Conservation (phyloP, 345 rosid species). For the Sisymbrium irio region DNA sequence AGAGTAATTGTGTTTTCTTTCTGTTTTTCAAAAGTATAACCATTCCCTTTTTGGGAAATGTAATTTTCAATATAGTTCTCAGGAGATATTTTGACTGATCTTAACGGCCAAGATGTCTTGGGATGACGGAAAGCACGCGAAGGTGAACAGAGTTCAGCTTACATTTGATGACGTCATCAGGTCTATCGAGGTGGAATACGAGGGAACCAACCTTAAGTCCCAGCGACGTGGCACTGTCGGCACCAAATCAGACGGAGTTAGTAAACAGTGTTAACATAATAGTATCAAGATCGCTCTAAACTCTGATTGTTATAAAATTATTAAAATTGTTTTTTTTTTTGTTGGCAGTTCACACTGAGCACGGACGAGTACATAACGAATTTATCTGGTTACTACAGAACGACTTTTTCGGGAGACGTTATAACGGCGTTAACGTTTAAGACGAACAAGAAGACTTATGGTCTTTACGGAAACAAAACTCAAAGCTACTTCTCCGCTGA, state of each 20-base stretch:
- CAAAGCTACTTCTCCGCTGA: background rate
- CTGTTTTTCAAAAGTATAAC: background rate
- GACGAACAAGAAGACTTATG: constrained; percentile 28
- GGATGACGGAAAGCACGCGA: constrained; percentile 33
- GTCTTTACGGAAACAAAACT: constrained; percentile 21
- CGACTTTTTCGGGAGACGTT: background rate
- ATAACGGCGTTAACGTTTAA: constrained; percentile 16
- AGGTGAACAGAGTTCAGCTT: constrained; percentile 14
- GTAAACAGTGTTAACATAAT: background rate
- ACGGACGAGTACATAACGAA: constrained; percentile 21
- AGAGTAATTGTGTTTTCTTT: too few relatives aligned
- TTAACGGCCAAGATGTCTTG: constrained; percentile 19
- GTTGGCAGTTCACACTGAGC: constrained; percentile 13
- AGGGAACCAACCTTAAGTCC: constrained; percentile 1
- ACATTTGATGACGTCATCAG: constrained; percentile 26
- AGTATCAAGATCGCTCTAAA: background rate
- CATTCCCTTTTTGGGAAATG: background rate
- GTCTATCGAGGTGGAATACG: constrained; percentile 20
- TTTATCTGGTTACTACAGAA: constrained; percentile 14
- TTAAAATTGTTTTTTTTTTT: background rate
- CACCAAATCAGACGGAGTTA: constrained; percentile 21
- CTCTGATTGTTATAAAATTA: background rate
- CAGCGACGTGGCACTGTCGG: constrained; percentile 19
- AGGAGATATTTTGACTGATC: background rate
- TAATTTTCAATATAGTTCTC: background rate